Conservation (phyloP, 352 stramenopile species). For the Aphanomyces invadans region DNA sequence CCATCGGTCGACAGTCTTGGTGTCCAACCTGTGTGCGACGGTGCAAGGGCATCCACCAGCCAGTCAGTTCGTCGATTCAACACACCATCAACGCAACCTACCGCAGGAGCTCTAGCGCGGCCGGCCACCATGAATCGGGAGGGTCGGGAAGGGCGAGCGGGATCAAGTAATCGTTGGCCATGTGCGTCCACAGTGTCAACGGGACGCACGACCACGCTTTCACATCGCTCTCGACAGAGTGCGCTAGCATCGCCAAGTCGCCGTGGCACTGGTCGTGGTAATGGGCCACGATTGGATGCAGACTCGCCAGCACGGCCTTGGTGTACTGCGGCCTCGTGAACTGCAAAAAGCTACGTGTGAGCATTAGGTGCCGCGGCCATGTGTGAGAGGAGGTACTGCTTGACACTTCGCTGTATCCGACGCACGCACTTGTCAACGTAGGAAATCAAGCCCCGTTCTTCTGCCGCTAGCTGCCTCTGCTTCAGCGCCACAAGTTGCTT, state of each 20-base stretch:
- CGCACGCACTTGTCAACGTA: not conserved
- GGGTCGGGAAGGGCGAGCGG: not conserved
- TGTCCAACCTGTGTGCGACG: too few relatives aligned
- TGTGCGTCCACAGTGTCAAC: not conserved
- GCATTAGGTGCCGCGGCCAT: too few relatives aligned
- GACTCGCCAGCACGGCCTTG: not conserved
- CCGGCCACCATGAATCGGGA: slow-evolving; percentile 1
- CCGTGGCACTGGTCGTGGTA: not conserved
- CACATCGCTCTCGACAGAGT: not conserved
- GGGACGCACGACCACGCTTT: not conserved
- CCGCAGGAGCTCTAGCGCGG: not conserved
- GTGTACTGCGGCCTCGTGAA: not conserved
- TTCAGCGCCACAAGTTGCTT: not conserved
- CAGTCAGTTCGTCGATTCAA: not conserved
- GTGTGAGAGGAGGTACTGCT: not conserved
- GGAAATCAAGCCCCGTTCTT: not conserved
- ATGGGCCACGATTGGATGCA: slow-evolving; percentile 9
- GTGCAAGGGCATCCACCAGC: too few relatives aligned
- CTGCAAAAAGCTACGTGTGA: slow-evolving; percentile 2
- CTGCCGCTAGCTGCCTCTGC: not conserved
- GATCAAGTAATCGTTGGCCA: not conserved
- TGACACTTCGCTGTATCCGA: not conserved
- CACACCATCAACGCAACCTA: not conserved
- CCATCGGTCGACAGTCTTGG: not conserved
- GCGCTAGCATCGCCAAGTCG: not conserved